These are phyloP conservation scores for Pulveroboletus ravenelii DNA, from an alignment of 768 basidiomycete species.

Conservation along the genomic window DNA sequence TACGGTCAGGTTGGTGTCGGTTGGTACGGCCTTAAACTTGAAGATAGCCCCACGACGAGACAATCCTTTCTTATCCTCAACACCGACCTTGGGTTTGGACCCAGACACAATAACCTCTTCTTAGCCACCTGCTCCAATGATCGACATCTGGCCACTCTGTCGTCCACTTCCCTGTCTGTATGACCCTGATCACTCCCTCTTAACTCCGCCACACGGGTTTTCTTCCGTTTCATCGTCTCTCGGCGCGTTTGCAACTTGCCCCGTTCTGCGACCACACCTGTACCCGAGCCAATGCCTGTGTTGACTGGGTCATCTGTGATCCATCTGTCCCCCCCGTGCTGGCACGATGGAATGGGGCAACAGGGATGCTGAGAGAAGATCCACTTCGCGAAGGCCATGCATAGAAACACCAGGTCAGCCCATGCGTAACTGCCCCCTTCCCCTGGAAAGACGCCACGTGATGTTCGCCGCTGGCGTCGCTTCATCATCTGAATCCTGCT, in stretches of 20 bases:
- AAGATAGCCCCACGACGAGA: neutral
- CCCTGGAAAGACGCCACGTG: neutral
- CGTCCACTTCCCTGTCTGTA: constrained; percentile 23
- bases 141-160: too few species aligned
- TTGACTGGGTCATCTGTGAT: constrained; percentile 8
- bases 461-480: neutral
- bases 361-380: neutral
- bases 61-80: neutral
- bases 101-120: neutral
- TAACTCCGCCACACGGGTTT: constrained; percentile 22
- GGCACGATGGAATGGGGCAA: neutral
- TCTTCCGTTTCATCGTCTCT: constrained; percentile 10
- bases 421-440: constrained; percentile 13
- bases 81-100: neutral
- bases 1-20: neutral
- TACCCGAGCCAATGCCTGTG: neutral
- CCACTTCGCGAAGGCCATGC: neutral
- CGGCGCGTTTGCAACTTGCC: constrained; percentile 2
- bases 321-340: constrained; percentile 15
- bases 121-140: neutral
- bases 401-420: constrained; percentile 3
- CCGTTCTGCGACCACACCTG: neutral
- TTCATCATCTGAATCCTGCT: constrained; percentile 18
- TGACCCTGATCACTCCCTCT: constrained; percentile 25
- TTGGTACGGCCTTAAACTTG: too few species aligned